phyloP scores from a whole-genome alignment of 352 stramenopile genomes.

The Pythium folliculosum region DNA sequence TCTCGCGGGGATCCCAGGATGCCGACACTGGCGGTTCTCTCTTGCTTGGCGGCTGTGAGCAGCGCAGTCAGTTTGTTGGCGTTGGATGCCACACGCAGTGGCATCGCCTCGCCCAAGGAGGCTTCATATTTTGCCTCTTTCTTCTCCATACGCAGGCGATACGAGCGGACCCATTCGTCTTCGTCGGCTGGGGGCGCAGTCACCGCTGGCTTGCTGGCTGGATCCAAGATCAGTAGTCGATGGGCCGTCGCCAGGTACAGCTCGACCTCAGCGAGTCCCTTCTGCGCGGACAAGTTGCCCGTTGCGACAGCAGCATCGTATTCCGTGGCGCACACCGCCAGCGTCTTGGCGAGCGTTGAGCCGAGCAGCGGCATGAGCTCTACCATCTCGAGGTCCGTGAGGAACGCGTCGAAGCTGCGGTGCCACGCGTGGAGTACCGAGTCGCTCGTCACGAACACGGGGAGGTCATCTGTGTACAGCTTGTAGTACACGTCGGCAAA shows the following conservation, averaged over 20 bases:
- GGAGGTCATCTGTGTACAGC: conserved; percentile 31
- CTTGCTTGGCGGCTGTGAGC: neutral
- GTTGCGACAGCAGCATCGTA: neutral
- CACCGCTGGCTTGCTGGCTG: neutral
- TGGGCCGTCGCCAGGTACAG: neutral
- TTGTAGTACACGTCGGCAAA: conserved; percentile 28
- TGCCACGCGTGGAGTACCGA: conserved; percentile 17
- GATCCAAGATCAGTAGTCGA: neutral
- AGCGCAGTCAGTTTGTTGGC: neutral
- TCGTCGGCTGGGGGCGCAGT: neutral
- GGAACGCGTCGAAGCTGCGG: conserved; percentile 30
- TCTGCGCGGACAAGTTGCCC: neutral
- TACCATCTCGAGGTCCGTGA: conserved; percentile 19
- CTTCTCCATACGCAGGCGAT: neutral
- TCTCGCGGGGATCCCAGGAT: conserved; percentile 11
- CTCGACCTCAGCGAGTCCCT: neutral
- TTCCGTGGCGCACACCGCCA: neutral
- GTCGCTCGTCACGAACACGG: conserved; percentile 28
- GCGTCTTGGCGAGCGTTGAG: neutral
- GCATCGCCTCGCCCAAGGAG: neutral
- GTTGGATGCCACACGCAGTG: neutral
- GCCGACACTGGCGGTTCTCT: neutral
- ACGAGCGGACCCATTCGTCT: neutral
- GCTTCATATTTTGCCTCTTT: neutral
- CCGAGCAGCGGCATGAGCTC: conserved; percentile 13